phyloP scores from a whole-genome alignment of 257 asterid species.

The Striga asiatica region DNA sequence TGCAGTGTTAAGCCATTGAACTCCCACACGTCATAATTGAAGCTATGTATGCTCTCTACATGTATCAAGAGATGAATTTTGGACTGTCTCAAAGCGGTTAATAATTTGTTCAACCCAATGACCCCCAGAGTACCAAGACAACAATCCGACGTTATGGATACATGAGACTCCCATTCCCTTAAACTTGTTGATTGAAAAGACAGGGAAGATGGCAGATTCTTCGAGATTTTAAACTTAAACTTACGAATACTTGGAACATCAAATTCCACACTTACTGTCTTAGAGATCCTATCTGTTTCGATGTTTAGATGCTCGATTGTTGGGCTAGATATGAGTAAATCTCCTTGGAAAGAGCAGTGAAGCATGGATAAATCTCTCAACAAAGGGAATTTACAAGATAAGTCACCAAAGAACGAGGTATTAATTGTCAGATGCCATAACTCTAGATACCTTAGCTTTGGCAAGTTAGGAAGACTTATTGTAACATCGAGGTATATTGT shows the following conservation, averaged over 20 bases:
- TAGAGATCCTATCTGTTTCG: background rate
- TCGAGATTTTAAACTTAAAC: background rate
- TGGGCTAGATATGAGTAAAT: background rate
- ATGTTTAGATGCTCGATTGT: no score
- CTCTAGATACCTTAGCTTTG: background rate
- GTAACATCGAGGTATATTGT: background rate
- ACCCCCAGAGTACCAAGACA: no score
- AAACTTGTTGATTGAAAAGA: background rate
- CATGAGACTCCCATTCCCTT: background rate
- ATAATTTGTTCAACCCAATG: background rate
- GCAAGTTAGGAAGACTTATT: background rate
- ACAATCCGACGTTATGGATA: background rate
- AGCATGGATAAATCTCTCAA: background rate
- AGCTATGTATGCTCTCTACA: no score
- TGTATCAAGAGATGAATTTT: background rate
- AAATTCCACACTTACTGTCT: no score
- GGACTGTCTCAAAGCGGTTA: background rate
- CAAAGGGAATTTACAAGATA: background rate
- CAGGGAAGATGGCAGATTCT: background rate
- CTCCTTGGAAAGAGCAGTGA: background rate
- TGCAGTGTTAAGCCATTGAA: no score
- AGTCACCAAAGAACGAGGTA: background rate
- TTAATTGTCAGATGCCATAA: background rate
- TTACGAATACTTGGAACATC: slow-evolving; percentile 10
- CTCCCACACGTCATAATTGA: background rate